Evolutionary conservation across 2,329 filamentous ascomycete genomes (phyloP).

Genomic region (Zasmidium angulare): DNA sequence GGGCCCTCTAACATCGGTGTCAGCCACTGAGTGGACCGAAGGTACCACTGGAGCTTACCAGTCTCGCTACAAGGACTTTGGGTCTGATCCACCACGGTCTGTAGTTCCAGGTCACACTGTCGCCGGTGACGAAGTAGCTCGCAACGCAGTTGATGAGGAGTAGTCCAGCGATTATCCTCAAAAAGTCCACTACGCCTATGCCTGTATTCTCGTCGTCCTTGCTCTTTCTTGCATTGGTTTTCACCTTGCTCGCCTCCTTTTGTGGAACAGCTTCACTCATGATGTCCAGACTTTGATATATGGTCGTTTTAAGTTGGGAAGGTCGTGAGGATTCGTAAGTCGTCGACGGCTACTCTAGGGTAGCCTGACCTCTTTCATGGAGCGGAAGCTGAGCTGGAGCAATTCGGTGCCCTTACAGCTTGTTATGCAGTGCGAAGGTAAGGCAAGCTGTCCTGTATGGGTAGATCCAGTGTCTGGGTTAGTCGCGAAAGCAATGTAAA

Average conservation of each 20-base stretch:
- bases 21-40: too few species aligned
- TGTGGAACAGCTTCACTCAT: not conserved
- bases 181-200: constrained; percentile 29
- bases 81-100: constrained; percentile 61
- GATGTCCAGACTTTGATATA: not conserved
- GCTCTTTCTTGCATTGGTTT: not conserved
- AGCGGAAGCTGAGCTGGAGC: not conserved
- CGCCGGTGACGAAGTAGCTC: constrained; percentile 41
- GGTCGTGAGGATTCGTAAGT: too few species aligned
- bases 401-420: not conserved
- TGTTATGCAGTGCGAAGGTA: not conserved
- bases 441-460: not conserved
- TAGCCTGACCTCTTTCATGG: not conserved
- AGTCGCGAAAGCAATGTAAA: not conserved
- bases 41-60: constrained; percentile 11
- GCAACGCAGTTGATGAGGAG: constrained; percentile 36
- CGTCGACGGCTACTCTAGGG: too few species aligned
- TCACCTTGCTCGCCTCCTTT: not conserved
- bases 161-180: constrained; percentile 36
- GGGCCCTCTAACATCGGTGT: constrained; percentile 46
- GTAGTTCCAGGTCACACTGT: constrained; percentile 67
- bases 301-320: not conserved
- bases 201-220: not conserved
- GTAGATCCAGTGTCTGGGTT: not conserved
- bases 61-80: constrained; percentile 39